These are phyloP conservation scores for Naganishia randhawae DNA, from an alignment of 768 basidiomycete species.

Conservation along the genomic window DNA sequence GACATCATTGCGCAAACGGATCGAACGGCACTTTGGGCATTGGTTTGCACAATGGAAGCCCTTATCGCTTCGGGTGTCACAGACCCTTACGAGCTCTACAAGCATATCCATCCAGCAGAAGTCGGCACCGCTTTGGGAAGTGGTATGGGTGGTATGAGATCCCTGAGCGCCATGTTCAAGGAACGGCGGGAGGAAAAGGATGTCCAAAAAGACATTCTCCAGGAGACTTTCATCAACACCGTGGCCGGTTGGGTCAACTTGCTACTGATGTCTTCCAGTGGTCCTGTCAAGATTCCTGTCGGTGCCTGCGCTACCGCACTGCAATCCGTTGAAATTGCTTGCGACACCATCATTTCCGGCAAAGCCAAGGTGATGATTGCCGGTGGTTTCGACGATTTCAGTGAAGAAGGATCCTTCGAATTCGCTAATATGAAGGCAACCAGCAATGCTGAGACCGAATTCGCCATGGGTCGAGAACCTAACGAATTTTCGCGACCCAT, in stretches of 20 bases:
- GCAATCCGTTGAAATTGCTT: conserved; percentile 97
- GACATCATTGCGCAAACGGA: conserved; percentile 95
- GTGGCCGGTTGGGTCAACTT: conserved; percentile 98
- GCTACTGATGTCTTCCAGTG: conserved; percentile 87
- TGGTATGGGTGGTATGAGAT: conserved; percentile 94
- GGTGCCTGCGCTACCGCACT: conserved; percentile 98
- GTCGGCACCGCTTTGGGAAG: conserved; percentile 90
- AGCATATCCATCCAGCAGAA: conserved; percentile 93
- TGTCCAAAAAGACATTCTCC: conserved; percentile 95
- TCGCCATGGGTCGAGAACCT: conserved; percentile 98
- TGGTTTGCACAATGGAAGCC: conserved; percentile 90
- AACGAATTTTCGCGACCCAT: conserved; percentile 98
- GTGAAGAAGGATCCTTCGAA: conserved; percentile 96
- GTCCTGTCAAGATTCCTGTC: conserved; percentile 98
- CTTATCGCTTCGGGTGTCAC: conserved; percentile 95
- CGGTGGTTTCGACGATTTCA: conserved; percentile 96
- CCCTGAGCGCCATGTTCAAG: conserved; percentile 95
- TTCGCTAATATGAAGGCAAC: conserved; percentile 99
- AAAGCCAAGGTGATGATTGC: conserved; percentile 99
- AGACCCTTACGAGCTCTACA: conserved; percentile 96
- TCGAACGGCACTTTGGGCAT: conserved; percentile 86
- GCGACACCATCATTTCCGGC: conserved; percentile 85
- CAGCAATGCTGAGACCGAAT: conserved; percentile 91
- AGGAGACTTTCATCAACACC: conserved; percentile 99
- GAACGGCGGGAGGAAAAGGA: conserved; percentile 97